A percentile compares a stretch with the other conserved stretches of the same genome.
phyloP scores from a whole-genome alignment of 768 basidiomycete species.

The Inosperma sp. region DNA sequence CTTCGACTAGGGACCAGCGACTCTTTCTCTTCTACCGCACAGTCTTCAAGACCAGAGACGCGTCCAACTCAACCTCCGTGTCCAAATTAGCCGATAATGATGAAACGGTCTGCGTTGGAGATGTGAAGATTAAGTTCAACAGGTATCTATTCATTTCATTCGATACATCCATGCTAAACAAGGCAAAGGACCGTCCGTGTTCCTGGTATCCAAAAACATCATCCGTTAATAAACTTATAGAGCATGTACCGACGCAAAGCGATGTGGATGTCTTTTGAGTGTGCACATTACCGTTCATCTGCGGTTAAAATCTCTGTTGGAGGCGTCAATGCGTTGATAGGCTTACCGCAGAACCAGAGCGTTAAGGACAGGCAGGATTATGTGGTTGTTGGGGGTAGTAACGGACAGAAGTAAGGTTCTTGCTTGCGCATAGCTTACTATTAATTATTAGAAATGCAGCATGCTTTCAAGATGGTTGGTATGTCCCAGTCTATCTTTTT shows the following conservation, averaged over 20 bases:
- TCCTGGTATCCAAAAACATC: too few relatives aligned
- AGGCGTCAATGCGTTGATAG: conserved; percentile 27
- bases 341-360: conserved; percentile 14
- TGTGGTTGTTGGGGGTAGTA: conserved; percentile 6
- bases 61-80: background rate
- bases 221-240: conserved; percentile 5
- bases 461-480: conserved; percentile 18
- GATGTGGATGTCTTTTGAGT: conserved; percentile 28
- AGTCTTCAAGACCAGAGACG: background rate
- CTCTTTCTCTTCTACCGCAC: background rate
- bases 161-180: background rate
- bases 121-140: background rate
- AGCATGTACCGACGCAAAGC: conserved; percentile 28
- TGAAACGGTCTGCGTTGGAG: background rate
- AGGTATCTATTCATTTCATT: background rate
- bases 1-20: background rate
- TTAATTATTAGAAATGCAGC: background rate
- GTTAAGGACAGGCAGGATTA: conserved; percentile 22
- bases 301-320: conserved; percentile 29
- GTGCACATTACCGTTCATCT: background rate
- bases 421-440: background rate
- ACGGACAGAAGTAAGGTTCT: conserved; percentile 18
- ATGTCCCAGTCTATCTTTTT: conserved; percentile 12
- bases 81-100: background rate
- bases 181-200: conserved; percentile 3